Percentiles rank a stretch among this genome's conserved stretches.
Evolutionary conservation across 768 basidiomycete genomes (phyloP).

Genomic region (Mycena polygramma): DNA sequence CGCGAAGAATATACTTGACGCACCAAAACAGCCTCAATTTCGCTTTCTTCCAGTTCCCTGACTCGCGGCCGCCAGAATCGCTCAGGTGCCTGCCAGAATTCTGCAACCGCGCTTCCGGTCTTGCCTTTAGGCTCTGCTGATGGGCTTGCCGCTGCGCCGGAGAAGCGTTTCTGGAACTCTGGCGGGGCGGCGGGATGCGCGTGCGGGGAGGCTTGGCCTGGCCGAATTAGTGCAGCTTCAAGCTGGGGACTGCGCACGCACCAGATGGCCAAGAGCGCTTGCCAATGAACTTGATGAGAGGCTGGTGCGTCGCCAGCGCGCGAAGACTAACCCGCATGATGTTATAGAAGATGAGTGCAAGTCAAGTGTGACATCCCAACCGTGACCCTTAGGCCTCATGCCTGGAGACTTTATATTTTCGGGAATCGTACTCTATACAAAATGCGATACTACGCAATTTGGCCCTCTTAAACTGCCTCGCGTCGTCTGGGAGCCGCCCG

Average conservation of each 20-base stretch:
- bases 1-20: constrained; percentile 40
- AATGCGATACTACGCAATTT: constrained; percentile 11
- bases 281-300: constrained; percentile 75
- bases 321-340: constrained; percentile 52
- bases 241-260: constrained; percentile 42
- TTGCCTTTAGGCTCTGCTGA: constrained; percentile 26
- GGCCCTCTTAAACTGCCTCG: constrained; percentile 72
- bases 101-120: constrained; percentile 38
- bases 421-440: not conserved
- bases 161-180: constrained; percentile 66
- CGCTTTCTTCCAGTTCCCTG: constrained; percentile 63
- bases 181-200: constrained; percentile 79
- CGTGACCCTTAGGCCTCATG: not conserved
- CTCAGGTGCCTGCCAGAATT: constrained; percentile 79
- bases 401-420: not conserved
- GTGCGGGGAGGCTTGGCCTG: constrained; percentile 57
- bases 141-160: constrained; percentile 47
- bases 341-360: not conserved
- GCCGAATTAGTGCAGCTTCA: constrained; percentile 20
- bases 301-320: constrained; percentile 58
- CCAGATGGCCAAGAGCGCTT: constrained; percentile 65
- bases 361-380: not conserved
- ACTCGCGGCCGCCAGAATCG: constrained; percentile 67
- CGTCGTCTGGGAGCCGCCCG: constrained; percentile 87
- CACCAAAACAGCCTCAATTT: constrained; percentile 79